Conservation (phyloP, 345 rosid species). For the Boechera divaricarpa region DNA sequence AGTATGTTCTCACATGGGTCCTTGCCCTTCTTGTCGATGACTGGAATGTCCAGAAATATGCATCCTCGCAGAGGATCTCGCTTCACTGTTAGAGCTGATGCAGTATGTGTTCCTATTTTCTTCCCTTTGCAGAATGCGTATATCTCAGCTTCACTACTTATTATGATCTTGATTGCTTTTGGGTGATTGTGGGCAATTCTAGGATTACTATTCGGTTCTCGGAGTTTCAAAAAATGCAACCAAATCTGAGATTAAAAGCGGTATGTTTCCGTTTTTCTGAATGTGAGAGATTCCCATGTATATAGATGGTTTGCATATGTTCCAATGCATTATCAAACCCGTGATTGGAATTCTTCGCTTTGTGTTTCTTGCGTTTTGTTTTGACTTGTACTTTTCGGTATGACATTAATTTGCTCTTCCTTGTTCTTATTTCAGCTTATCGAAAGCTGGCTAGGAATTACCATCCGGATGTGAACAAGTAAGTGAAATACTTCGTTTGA, state of each 20-base stretch:
- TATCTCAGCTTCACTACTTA: not conserved
- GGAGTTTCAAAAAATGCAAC: slow-evolving; percentile 91
- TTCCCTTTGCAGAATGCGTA: not conserved
- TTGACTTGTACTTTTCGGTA: not conserved
- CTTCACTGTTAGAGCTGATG: slow-evolving; percentile 79
- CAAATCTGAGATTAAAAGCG: slow-evolving; percentile 92
- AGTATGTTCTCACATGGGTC: slow-evolving; percentile 66
- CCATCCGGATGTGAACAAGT: slow-evolving; percentile 99
- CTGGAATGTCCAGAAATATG: slow-evolving; percentile 54
- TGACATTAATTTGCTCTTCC: not conserved
- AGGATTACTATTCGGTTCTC: slow-evolving; percentile 91
- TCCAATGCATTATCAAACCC: not conserved
- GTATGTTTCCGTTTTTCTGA: slow-evolving; percentile 49
- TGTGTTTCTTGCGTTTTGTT: not conserved
- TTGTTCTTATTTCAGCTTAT: slow-evolving; percentile 66
- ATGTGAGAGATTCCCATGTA: not conserved
- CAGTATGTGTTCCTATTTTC: slow-evolving; percentile 56
- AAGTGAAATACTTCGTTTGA: slow-evolving; percentile 40
- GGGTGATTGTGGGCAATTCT: slow-evolving; percentile 22
- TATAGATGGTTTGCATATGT: slow-evolving; percentile 10
- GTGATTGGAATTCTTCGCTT: not conserved
- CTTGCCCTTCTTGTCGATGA: slow-evolving; percentile 52
- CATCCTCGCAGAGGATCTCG: slow-evolving; percentile 58
- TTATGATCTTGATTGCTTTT: slow-evolving; percentile 11
- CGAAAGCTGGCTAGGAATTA: slow-evolving; percentile 94